A percentile compares a stretch with the other conserved stretches of the same genome.
phyloP scores from a whole-genome alignment of 108 stramenopile genomes.

The Hondaea fermentalgiana region DNA sequence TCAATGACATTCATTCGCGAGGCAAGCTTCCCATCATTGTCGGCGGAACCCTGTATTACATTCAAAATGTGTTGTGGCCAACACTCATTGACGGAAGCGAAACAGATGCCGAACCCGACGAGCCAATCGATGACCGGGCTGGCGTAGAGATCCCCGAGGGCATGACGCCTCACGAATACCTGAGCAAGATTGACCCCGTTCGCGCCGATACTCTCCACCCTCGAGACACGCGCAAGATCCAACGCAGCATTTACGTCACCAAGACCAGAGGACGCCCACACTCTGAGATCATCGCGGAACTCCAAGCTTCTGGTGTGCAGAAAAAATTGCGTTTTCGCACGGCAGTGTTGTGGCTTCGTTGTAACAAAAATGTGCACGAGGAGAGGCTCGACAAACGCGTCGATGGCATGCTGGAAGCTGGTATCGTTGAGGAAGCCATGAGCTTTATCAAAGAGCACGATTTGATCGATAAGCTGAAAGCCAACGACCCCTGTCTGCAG shows the following conservation, averaged over 20 bases:
- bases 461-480: neutral
- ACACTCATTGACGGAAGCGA: neutral
- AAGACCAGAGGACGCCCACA: neutral
- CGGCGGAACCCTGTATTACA: constrained; percentile 24
- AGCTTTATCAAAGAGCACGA: neutral
- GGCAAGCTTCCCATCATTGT: constrained; percentile 9
- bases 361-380: neutral
- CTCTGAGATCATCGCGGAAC: neutral
- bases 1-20: neutral
- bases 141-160: neutral
- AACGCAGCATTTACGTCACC: neutral
- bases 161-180: neutral
- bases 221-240: neutral
- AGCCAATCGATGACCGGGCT: neutral
- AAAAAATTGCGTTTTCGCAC: neutral
- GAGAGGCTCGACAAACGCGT: neutral
- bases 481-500: neutral
- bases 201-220: neutral
- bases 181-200: neutral
- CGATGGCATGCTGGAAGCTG: neutral
- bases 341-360: neutral
- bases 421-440: constrained; percentile 9
- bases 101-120: neutral
- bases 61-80: neutral
- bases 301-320: neutral